These are phyloP conservation scores for Ascochyta lentis DNA, from an alignment of 2,329 filamentous ascomycete species.

Conservation along the genomic window DNA sequence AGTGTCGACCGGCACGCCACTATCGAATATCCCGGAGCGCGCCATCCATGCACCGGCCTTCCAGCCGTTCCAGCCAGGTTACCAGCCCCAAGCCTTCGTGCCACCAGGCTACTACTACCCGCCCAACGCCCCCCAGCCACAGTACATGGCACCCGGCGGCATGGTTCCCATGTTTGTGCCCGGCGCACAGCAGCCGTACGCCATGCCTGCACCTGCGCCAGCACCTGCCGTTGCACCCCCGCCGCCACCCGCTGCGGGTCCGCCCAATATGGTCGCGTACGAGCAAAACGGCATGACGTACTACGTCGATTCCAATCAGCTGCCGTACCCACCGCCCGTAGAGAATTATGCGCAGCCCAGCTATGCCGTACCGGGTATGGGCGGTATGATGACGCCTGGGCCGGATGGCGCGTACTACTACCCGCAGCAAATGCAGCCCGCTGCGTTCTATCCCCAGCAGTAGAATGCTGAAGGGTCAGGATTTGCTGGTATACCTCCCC, in stretches of 20 bases:
- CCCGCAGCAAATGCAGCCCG: conserved; percentile 59
- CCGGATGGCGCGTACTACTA: conserved; percentile 64
- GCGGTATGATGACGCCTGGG: conserved; percentile 75
- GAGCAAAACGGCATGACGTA: conserved; percentile 97
- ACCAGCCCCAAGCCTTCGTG: conserved; percentile 55
- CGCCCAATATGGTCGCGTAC: conserved; percentile 71
- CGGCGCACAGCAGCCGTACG: conserved; percentile 58
- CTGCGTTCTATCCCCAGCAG: conserved; percentile 65
- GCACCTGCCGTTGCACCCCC: conserved; percentile 43
- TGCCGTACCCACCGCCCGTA: conserved; percentile 59
- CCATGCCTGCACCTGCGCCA: conserved; percentile 48
- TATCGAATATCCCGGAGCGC: conserved; percentile 91
- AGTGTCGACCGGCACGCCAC: conserved; percentile 75
- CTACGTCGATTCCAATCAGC: conserved; percentile 83
- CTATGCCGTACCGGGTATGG: conserved; percentile 71
- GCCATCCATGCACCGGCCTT: conserved; percentile 91
- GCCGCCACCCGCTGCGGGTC: conserved; percentile 44
- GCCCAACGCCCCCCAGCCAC: conserved; percentile 46
- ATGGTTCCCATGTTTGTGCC: conserved; percentile 66
- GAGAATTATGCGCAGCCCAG: conserved; percentile 48
- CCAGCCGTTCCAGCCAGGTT: conserved; percentile 68
- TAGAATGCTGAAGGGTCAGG: background rate
- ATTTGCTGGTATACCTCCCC: background rate
- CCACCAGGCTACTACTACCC: conserved; percentile 69
- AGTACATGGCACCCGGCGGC: conserved; percentile 54